Conservation (phyloP, 2,329 filamentous ascomycete species). For the Fusarium sp. region DNA sequence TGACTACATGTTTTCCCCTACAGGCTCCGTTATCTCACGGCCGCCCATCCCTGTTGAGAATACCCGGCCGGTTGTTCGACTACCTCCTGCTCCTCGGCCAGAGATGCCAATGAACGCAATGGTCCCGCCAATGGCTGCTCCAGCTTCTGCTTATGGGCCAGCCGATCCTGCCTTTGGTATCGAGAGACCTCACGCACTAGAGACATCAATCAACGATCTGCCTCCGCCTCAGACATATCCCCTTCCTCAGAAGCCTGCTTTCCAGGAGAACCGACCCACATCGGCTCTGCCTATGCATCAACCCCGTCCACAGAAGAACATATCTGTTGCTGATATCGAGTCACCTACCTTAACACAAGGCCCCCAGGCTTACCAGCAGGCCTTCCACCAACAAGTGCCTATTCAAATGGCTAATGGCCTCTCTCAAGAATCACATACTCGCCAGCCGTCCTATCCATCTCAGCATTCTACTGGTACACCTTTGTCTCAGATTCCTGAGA, state of each 20-base stretch:
- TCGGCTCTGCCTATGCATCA: conserved; percentile 83
- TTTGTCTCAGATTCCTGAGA: conserved; percentile 90
- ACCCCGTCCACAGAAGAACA: conserved; percentile 91
- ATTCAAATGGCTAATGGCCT: conserved; percentile 72
- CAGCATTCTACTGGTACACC: conserved; percentile 82
- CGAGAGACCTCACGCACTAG: conserved; percentile 32
- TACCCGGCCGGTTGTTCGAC: conserved; percentile 80
- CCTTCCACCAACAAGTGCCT: conserved; percentile 96
- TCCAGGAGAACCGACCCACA: conserved; percentile 65
- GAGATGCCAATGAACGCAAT: conserved; percentile 42
- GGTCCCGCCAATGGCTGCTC: conserved; percentile 20
- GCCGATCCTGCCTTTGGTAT: conserved; percentile 30
- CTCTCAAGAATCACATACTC: conserved; percentile 70
- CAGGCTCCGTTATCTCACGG: conserved; percentile 80
- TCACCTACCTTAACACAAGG: conserved; percentile 72
- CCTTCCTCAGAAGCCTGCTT: conserved; percentile 68
- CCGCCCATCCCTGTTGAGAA: conserved; percentile 71
- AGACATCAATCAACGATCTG: conserved; percentile 62
- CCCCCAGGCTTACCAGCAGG: conserved; percentile 84
- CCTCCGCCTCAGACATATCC: conserved; percentile 69
- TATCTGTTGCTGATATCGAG: conserved; percentile 93
- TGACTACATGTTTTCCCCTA: conserved; percentile 83
- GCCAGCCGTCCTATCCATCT: conserved; percentile 76
- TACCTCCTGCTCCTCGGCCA: conserved; percentile 72
- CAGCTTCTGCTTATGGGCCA: conserved; percentile 11